phyloP scores from a whole-genome alignment of 495 filamentous ascomycete genomes.

The Aspergillus nanangensis region DNA sequence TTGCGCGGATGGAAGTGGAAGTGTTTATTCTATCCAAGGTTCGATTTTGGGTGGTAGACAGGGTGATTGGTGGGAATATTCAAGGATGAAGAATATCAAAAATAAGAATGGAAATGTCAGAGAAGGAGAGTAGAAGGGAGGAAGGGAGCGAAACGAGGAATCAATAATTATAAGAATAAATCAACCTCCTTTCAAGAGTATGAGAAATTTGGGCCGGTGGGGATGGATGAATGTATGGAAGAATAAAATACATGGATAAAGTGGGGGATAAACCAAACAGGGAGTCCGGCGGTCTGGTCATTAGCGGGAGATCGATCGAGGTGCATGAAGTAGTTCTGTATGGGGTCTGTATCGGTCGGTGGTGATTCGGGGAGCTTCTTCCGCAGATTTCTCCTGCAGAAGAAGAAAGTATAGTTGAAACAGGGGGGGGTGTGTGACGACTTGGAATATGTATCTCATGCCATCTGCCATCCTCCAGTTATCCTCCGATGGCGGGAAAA shows the following conservation, averaged over 20 bases:
- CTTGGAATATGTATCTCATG: too few species aligned
- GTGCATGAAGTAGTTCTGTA: not conserved
- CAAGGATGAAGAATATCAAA: not conserved
- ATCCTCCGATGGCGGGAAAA: too few species aligned
- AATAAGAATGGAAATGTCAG: not conserved
- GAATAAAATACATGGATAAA: not conserved
- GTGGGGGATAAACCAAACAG: not conserved
- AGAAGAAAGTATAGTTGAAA: too few species aligned
- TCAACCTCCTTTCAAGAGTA: slow-evolving; percentile 19
- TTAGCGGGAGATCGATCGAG: slow-evolving; percentile 23
- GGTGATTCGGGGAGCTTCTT: not conserved
- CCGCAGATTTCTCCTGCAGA: too few species aligned
- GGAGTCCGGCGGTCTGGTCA: slow-evolving; percentile 23
- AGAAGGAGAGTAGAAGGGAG: not conserved
- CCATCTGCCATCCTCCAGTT: too few species aligned
- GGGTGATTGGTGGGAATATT: too few species aligned
- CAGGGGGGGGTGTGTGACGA: too few species aligned
- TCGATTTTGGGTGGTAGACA: too few species aligned
- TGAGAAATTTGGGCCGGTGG: slow-evolving; percentile 23
- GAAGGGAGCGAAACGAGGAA: slow-evolving; percentile 4
- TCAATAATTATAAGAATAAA: slow-evolving; percentile 10
- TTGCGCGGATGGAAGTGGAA: not conserved
- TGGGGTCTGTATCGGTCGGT: not conserved
- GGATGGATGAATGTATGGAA: slow-evolving; percentile 1
- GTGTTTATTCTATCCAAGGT: not conserved